phyloP scores from a whole-genome alignment of 1,284 basidiomycete genomes.

The Pseudozyma sp. region DNA sequence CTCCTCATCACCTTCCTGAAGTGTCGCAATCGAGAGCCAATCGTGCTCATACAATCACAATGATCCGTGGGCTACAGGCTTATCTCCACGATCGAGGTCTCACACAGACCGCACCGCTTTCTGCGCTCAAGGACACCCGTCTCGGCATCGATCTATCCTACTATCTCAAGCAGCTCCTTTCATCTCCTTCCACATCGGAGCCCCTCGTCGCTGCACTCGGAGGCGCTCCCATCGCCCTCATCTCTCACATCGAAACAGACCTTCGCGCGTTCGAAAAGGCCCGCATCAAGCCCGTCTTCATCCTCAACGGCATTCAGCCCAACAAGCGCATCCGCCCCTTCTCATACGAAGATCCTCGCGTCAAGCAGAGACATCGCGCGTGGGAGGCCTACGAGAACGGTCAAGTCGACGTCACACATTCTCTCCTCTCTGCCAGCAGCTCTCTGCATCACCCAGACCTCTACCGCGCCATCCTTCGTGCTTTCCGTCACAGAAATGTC shows the following conservation, averaged over 20 bases:
- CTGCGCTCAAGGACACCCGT: constrained; percentile 87
- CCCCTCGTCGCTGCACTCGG: constrained; percentile 93
- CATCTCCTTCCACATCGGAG: constrained; percentile 80
- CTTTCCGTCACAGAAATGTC: constrained; percentile 93
- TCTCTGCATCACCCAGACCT: constrained; percentile 77
- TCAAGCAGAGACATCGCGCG: constrained; percentile 55
- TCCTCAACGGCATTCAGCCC: constrained; percentile 80
- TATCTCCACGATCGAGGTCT: constrained; percentile 83
- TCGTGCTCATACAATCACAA: constrained; percentile 10
- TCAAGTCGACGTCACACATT: constrained; percentile 82
- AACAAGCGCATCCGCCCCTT: constrained; percentile 59
- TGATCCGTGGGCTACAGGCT: constrained; percentile 51
- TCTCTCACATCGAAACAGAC: constrained; percentile 85
- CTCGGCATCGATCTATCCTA: constrained; percentile 96
- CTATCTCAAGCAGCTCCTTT: constrained; percentile 85
- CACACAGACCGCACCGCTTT: constrained; percentile 82
- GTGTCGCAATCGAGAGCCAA: not conserved
- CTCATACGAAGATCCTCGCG: constrained; percentile 62
- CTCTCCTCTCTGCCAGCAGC: constrained; percentile 80
- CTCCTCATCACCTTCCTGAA: not conserved
- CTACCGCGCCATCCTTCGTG: constrained; percentile 88
- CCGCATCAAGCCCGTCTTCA: constrained; percentile 95
- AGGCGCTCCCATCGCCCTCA: constrained; percentile 79
- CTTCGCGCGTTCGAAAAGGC: constrained; percentile 88
- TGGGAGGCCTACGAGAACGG: constrained; percentile 67